These are phyloP conservation scores for Xylaria telfairii DNA, from an alignment of 495 filamentous ascomycete species.

Conservation along the genomic window DNA sequence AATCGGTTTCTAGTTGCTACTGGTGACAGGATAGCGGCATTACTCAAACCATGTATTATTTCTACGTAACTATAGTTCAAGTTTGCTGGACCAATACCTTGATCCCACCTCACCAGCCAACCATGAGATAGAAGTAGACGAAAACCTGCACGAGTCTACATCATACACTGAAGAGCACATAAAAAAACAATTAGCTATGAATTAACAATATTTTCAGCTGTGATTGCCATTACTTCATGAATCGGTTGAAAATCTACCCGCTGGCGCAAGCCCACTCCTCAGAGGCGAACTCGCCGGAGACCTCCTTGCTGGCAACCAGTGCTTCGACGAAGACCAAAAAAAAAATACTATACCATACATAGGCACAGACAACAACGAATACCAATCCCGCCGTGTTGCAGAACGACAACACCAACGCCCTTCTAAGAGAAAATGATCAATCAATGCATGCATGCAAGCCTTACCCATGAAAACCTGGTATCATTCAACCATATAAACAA, in stretches of 20 bases:
- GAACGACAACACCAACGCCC: constrained; percentile 4
- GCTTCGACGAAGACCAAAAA: neutral
- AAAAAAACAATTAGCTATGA: neutral
- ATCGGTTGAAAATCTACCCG: neutral
- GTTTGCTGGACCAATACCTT: no score
- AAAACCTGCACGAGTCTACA: neutral
- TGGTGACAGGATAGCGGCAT: neutral
- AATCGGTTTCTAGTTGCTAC: neutral
- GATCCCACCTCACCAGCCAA: neutral
- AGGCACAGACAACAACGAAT: constrained; percentile 8
- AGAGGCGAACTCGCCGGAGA: neutral
- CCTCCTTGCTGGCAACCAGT: neutral
- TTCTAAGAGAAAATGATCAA: constrained; percentile 13
- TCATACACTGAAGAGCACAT: neutral
- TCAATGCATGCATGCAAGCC: constrained; percentile 16
- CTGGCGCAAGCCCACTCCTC: neutral
- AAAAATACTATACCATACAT: constrained; percentile 5
- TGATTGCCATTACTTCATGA: constrained; percentile 17
- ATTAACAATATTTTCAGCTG: constrained; percentile 18
- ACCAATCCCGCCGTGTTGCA: neutral
- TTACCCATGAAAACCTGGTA: constrained; percentile 25
- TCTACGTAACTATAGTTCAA: no score
- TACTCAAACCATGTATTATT: neutral
- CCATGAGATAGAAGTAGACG: no score
- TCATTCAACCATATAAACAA: constrained; percentile 28